These are phyloP conservation scores for Nicotiana undulata DNA, from an alignment of 257 asterid genomes.

Conservation along the genomic window DNA sequence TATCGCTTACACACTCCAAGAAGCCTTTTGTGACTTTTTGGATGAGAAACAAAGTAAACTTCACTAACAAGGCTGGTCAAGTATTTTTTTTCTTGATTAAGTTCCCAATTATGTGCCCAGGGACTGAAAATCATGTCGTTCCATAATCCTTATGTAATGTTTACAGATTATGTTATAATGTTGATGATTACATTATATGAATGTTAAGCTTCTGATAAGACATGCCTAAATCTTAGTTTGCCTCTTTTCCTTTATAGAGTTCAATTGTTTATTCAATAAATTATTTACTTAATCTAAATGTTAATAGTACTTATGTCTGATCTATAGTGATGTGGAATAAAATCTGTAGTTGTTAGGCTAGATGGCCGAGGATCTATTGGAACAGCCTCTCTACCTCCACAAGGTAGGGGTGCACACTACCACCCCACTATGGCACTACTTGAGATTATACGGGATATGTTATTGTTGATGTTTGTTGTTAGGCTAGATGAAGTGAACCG, in stretches of 20 bases:
- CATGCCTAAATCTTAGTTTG: not conserved
- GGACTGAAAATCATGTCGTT: not conserved
- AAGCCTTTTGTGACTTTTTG: too few species aligned
- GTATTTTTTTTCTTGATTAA: not conserved
- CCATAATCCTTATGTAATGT: not conserved
- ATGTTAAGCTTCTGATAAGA: not conserved
- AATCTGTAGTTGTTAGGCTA: not conserved
- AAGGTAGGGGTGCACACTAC: too few species aligned
- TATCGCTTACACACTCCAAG: too few species aligned
- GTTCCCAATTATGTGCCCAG: not conserved
- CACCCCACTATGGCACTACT: too few species aligned
- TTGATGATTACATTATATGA: not conserved
- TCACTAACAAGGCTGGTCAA: too few species aligned
- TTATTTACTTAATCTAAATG: not conserved
- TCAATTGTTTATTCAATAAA: not conserved
- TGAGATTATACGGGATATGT: too few species aligned
- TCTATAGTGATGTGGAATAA: not conserved
- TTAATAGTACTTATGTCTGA: not conserved
- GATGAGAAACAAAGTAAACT: too few species aligned
- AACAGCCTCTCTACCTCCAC: too few species aligned
- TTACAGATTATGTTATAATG: not conserved
- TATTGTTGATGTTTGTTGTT: not conserved
- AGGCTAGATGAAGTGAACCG: not conserved
- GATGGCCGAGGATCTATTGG: too few species aligned
- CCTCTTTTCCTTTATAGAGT: not conserved